Evolutionary conservation across 139 green algal genomes (phyloP), one percentile per base, ranked within the genome.

Genomic region (Chlorella ohadii): DNA sequence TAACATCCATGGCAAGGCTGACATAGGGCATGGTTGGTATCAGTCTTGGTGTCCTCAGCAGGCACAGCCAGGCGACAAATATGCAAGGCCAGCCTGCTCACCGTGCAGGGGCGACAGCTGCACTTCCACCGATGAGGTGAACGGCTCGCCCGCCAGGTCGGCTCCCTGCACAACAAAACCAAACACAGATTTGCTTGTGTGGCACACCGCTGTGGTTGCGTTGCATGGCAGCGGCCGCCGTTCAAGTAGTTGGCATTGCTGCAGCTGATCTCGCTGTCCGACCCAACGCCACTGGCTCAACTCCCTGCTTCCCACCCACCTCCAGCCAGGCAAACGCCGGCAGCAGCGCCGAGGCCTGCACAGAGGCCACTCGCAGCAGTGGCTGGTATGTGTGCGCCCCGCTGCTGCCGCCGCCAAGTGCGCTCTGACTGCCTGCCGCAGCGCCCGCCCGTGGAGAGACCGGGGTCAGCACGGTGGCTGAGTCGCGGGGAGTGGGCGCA

Each of bases 271-370:
- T n/a, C n/a, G 28, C 39, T 63, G 25, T 25, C 23, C 9, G 3
- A 0, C 4, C 33, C 3, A n/a, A 15, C 5, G 73, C 56, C 74
- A 70, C 20, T 23, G 51, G 15, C 70, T 61, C 1, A 9, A 33
- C 12, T 0, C 70, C 9, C 22, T 11, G 39, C 22, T 36, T 1
- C 39, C 2, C 70, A 6, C 64, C 34, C 79, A 79, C 80, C 80
- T 87, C 85, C 27, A 87, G 81, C 36, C 82, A 73, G 4, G 87
- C 84, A 77, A 91, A 90, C 0, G 82, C 87, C 20, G 84, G 89
- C 17, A 90, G 67, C 64, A 87, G 41, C 13, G 85, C 81, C 19
- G 81, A 81, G 7, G 64, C 25, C 9, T 7, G 34, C 3, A 87
- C 16, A 39, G 36, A 36, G 9, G 74, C 56, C 13, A 76, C 55